Evolutionary conservation across 768 basidiomycete species (phyloP), one percentile per base, ranked within the genome.

Genomic region (Auriscalpium orientale): DNA sequence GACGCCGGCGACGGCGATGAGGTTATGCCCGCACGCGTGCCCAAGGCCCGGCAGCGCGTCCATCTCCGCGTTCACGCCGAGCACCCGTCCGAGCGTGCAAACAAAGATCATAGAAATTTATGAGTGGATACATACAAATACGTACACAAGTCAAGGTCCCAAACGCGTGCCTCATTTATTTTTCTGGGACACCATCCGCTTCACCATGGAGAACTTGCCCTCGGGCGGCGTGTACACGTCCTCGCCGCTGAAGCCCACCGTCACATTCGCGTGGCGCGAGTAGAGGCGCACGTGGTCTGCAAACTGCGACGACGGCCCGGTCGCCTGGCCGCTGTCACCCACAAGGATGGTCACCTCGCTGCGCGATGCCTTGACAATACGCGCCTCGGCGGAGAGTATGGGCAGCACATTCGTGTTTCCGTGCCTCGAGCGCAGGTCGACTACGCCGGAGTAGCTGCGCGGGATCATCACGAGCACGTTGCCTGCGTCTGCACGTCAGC

Each of bases 51-150:
- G 79, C 18, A 81, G 69, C 6, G 80, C 79, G 46, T 79, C 73
- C 86, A 88, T 89, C 70, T 91, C 90, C 13, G 88, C 83, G 68
- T 92, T 91, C 59, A 91, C 70, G 8, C 90, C 89, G 46, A 91
- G 73, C 50, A 82, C 81, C 44, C 84, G 78, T 10, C 86, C 84
- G 34, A 46, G 56, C 56, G 51, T 46, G 20, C 28, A 15, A 9
- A 40, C 38, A 40, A 16, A 40, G n/a, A n/a, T n/a, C 38, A 16
- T 40, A 40, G 10, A 40, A 9, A 40, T 9, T 16, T 9, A 16
- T 40, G 38, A 40, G 10, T 16, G 38, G 38, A 16, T 16, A 40
- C 38, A 40, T 40, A 40, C 10, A 40, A 40, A 40, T 40, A 40
- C 16, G 16, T 9, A 40, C 10, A 40, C 38, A 40, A 40, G 10